Evolutionary conservation across 2,329 filamentous ascomycete species (phyloP).

Genomic region (Cyphellophora attinorum): DNA sequence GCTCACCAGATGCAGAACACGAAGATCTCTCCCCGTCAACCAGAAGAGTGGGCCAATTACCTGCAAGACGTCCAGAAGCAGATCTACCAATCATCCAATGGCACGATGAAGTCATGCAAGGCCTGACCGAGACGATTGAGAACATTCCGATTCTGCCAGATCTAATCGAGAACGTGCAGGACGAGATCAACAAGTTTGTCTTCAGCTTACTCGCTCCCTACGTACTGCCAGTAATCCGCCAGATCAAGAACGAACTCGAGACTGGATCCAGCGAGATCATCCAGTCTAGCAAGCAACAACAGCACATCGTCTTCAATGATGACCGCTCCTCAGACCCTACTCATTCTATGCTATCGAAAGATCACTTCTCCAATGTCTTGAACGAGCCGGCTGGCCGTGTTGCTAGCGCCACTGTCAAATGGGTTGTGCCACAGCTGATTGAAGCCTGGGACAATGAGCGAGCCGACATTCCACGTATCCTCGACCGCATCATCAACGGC

Average conservation of each 20-base stretch:
- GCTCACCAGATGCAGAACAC: slow-evolving; percentile 67
- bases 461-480: slow-evolving; percentile 57
- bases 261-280: slow-evolving; percentile 84
- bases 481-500: slow-evolving; percentile 69
- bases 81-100: slow-evolving; percentile 82
- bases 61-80: slow-evolving; percentile 63
- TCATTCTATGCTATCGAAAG: slow-evolving; percentile 92
- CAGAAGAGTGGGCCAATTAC: slow-evolving; percentile 76
- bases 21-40: slow-evolving; percentile 64
- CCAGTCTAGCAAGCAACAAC: slow-evolving; percentile 70
- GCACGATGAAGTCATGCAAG: slow-evolving; percentile 79
- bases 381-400: slow-evolving; percentile 82
- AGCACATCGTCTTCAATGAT: slow-evolving; percentile 78
- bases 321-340: slow-evolving; percentile 71
- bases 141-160: slow-evolving; percentile 78
- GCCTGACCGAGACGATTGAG: slow-evolving; percentile 67
- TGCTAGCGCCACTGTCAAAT: slow-evolving; percentile 67
- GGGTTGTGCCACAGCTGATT: slow-evolving; percentile 85
- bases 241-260: slow-evolving; percentile 78
- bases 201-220: slow-evolving; percentile 88
- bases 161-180: slow-evolving; percentile 74
- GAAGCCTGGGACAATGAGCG: slow-evolving; percentile 73
- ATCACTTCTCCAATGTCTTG: slow-evolving; percentile 83
- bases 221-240: slow-evolving; percentile 71
- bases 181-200: slow-evolving; percentile 80